Evolutionary conservation across 805 yeast genomes (phyloP).

Genomic region (Komagataella kurtzmanii): DNA sequence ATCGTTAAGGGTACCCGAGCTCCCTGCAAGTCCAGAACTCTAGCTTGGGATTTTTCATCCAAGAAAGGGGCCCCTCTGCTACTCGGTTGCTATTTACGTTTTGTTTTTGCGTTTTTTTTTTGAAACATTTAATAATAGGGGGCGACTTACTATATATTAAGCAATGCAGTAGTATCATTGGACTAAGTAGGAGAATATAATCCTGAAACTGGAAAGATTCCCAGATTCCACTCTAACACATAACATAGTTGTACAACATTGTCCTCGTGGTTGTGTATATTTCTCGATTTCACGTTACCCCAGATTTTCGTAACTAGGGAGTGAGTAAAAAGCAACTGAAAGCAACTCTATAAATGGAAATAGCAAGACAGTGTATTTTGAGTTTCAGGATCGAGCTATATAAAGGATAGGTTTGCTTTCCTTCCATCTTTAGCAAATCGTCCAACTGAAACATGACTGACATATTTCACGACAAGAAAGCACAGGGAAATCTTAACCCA

Average conservation of each 20-base stretch:
- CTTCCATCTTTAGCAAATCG: background rate
- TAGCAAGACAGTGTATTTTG: background rate
- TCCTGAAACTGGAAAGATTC: background rate
- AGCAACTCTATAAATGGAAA: background rate
- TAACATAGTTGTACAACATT: background rate
- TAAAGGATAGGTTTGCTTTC: background rate
- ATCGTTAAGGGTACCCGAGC: background rate
- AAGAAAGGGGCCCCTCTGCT: background rate
- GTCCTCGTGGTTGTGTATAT: background rate
- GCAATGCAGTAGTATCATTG: background rate
- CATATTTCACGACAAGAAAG: background rate
- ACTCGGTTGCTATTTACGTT: background rate
- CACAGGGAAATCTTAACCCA: background rate
- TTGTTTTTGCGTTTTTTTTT: no score
- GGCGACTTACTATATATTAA: no score
- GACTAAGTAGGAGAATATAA: background rate
- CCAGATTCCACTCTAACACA: background rate
- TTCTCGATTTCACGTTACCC: background rate
- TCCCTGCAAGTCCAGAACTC: background rate
- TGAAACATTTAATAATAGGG: background rate
- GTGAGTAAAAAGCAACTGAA: background rate
- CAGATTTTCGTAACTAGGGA: background rate
- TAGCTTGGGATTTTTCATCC: background rate
- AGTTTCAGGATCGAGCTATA: background rate
- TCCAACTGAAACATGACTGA: background rate